Evolutionary conservation across 2,329 filamentous ascomycete genomes (phyloP).

Genomic region (Pseudocercospora pini-densiflorae): DNA sequence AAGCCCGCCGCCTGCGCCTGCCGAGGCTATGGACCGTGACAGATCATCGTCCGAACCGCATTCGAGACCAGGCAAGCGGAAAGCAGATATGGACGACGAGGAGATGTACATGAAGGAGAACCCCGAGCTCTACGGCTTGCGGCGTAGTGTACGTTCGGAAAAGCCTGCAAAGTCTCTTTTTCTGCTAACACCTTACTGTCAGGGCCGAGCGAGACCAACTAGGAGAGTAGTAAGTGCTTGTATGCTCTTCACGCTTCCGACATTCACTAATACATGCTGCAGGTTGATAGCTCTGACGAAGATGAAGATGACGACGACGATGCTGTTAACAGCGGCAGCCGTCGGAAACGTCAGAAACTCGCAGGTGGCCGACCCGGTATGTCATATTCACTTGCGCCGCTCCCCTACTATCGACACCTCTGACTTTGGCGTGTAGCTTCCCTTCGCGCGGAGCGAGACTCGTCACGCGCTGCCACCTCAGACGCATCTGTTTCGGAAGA

Average conservation of each 20-base stretch:
- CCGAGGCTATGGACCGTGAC: conserved; percentile 59
- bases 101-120: conserved; percentile 88
- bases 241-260: neutral
- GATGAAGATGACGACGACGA: conserved; percentile 72
- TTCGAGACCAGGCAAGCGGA: conserved; percentile 72
- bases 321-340: conserved; percentile 66
- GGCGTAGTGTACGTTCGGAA: conserved; percentile 75
- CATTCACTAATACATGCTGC: conserved; percentile 24
- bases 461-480: conserved; percentile 45
- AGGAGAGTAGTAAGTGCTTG: conserved; percentile 61
- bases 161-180: conserved; percentile 21
- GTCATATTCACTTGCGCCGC: conserved; percentile 40
- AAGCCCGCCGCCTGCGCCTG: conserved; percentile 50
- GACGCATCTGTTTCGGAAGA: conserved; percentile 63
- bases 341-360: conserved; percentile 70
- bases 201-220: conserved; percentile 65
- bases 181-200: conserved; percentile 39
- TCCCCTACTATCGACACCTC: conserved; percentile 26
- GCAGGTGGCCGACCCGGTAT: conserved; percentile 67
- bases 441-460: conserved; percentile 29
- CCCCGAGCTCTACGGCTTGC: conserved; percentile 90
- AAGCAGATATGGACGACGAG: conserved; percentile 61
- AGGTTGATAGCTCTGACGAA: conserved; percentile 66
- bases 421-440: conserved; percentile 35
- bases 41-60: conserved; percentile 74